These are phyloP conservation scores for Cryptococcus sp. DNA, from an alignment of 1,284 basidiomycete species.

Conservation along the genomic window DNA sequence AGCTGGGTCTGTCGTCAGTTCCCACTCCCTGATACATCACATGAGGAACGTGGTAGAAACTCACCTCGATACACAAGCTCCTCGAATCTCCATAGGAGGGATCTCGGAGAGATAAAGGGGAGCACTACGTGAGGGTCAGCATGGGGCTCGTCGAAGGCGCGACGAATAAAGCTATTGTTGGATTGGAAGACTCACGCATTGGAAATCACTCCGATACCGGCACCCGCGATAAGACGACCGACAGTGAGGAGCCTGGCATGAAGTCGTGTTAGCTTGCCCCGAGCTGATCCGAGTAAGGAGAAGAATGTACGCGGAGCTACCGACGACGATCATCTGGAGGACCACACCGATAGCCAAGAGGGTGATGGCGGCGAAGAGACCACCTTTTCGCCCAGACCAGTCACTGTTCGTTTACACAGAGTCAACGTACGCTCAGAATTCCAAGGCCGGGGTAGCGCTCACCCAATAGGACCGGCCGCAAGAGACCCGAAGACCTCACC, in stretches of 20 bases:
- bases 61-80: slow-evolving; percentile 44
- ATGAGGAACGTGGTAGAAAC: not conserved
- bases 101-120: slow-evolving; percentile 53
- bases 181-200: slow-evolving; percentile 31
- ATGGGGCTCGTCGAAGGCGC: not conserved
- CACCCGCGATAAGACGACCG: slow-evolving; percentile 50
- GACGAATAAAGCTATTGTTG: not conserved
- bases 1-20: slow-evolving; percentile 15
- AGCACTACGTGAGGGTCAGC: slow-evolving; percentile 12
- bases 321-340: slow-evolving; percentile 48
- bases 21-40: not conserved
- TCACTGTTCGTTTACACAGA: slow-evolving; percentile 31
- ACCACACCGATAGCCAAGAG: slow-evolving; percentile 48
- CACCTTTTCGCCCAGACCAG: slow-evolving; percentile 49
- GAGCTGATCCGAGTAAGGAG: slow-evolving; percentile 2
- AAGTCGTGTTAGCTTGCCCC: not conserved
- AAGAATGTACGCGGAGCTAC: slow-evolving; percentile 25
- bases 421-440: not conserved
- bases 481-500: slow-evolving; percentile 52
- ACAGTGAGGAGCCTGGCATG: slow-evolving; percentile 43
- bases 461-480: slow-evolving; percentile 47
- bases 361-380: slow-evolving; percentile 39
- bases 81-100: slow-evolving; percentile 51
- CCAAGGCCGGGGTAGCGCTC: not conserved
- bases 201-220: slow-evolving; percentile 50